Base-by-base conservation (phyloP, 2,329 filamentous ascomycete genomes). In the Xylaria sp. region DNA sequence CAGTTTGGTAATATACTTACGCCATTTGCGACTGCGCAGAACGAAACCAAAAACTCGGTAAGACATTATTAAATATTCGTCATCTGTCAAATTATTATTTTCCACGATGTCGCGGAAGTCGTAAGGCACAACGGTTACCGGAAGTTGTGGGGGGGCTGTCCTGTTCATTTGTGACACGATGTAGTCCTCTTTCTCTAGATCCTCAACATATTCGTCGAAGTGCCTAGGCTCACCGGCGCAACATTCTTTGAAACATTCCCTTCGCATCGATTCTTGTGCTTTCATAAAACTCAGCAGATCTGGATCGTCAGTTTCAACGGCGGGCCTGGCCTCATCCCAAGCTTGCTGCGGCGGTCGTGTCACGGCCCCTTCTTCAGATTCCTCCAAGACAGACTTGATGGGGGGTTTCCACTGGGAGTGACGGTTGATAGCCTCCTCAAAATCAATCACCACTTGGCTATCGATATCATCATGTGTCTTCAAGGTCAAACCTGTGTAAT, bases 11-110 rank as follows among this genome's bases (percentile, higher is more conserved):
- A 33, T 26, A 48, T 48, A 70, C 77, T 65, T 59, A 78, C 78
- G 76, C 80, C 78, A 81, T 70, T 48, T 79, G 0, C 79, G 72
- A 31, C 65, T 78, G 1, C 79, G 74, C 2, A 81, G 63, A 0
- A 79, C 70, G 33, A 79, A 81, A 0, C 74, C 79, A 66, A 78
- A 79, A 0, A 80, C 78, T 0, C 77, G 70, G n/a, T 77, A 74
- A 0, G 74, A 72, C 74, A 81, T 79, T 36, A 81, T 75, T 11
- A 69, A 13, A 10, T 40, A 60, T n/a, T 69, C 67, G 20, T 60
- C 67, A 6, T 69, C 63, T 6, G 63, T 65, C 20, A 65, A 20
- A 48, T 10, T 54, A 48, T 65, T 60, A 20, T 60, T 53, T 36
- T 56, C 38, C 2, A 38, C 7, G 7, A 65, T 48, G 2, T 59